These are phyloP conservation scores for Bruguiera gymnorhiza DNA, from an alignment of 345 rosid species.

Conservation along the genomic window DNA sequence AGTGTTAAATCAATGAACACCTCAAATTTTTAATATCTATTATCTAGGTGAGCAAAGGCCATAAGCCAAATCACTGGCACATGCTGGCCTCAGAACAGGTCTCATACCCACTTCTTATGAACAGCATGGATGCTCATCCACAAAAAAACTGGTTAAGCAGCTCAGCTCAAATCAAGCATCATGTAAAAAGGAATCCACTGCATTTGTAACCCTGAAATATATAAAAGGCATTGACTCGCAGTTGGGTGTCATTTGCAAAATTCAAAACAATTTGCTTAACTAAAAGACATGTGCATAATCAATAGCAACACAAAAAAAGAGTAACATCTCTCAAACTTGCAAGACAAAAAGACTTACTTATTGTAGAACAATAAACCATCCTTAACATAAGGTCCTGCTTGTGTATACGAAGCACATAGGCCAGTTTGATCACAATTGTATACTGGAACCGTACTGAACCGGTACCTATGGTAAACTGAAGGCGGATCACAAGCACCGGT, in stretches of 20 bases:
- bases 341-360: constrained; percentile 51
- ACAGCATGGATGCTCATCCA: constrained; percentile 9
- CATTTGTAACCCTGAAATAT: constrained; percentile 22
- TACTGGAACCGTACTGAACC: constrained; percentile 56
- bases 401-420: constrained; percentile 58
- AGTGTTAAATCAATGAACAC: not conserved
- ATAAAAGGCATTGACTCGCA: constrained; percentile 12
- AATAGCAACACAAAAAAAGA: not conserved
- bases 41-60: not conserved
- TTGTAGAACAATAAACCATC: constrained; percentile 88
- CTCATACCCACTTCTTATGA: constrained; percentile 4
- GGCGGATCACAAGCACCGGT: constrained; percentile 78
- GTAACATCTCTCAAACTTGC: not conserved
- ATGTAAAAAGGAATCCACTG: constrained; percentile 13
- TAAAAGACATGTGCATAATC: not conserved
- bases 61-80: not conserved
- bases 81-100: constrained; percentile 2
- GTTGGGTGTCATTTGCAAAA: not conserved
- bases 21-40: not conserved
- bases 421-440: constrained; percentile 73
- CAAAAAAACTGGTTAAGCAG: constrained; percentile 1
- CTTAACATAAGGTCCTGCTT: constrained; percentile 60
- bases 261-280: not conserved
- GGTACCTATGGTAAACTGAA: constrained; percentile 63
- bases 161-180: constrained; percentile 12